Percentiles rank a stretch among this genome's conserved stretches.
These are phyloP conservation scores for Podospora pseudocomata DNA, from an alignment of 495 filamentous ascomycete genomes.

Conservation along the genomic window DNA sequence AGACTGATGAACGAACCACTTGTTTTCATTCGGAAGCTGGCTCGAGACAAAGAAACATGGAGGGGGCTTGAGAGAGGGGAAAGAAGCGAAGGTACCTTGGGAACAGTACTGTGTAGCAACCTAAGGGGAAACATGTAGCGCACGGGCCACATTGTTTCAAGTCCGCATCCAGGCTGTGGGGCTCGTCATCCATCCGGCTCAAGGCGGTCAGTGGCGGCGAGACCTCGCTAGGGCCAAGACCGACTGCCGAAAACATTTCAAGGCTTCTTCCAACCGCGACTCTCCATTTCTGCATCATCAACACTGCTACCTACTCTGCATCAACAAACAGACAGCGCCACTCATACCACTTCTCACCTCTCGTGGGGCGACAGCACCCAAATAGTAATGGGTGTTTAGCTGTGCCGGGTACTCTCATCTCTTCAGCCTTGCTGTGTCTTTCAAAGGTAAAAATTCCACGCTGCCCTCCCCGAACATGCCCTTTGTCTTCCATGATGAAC, in stretches of 20 bases:
- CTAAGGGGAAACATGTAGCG: background rate
- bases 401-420: background rate
- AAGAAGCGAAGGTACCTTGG: no score
- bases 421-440: background rate
- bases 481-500: slow-evolving; percentile 45
- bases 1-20: background rate
- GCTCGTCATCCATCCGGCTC: background rate
- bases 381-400: background rate
- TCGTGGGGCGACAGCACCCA: background rate
- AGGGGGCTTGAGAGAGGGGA: no score
- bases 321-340: background rate
- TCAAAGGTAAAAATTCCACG: slow-evolving; percentile 7
- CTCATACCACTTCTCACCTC: background rate
- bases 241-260: slow-evolving; percentile 5
- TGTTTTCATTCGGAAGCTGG: background rate
- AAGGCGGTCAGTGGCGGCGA: slow-evolving; percentile 1
- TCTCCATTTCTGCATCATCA: background rate
- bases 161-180: background rate
- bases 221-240: background rate
- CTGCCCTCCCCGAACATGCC: background rate
- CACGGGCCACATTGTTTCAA: background rate
- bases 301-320: background rate
- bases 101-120: background rate
- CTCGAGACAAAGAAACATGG: background rate
- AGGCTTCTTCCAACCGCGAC: background rate